Base-by-base conservation (phyloP, 495 filamentous ascomycete species). In the Cudoniella acicularis region DNA sequence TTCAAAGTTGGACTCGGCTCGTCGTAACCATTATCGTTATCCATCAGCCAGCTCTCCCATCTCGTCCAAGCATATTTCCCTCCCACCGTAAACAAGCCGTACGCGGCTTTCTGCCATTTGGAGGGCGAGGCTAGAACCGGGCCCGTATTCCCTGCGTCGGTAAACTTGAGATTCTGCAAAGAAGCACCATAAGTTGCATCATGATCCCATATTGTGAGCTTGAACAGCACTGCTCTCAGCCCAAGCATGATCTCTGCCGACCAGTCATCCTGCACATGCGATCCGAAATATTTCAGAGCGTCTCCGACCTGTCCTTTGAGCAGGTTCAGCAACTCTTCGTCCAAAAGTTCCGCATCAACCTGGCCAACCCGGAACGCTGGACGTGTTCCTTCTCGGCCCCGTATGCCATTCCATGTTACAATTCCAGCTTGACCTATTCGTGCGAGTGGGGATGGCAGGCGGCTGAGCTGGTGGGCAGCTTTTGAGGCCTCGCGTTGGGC, bases 121-220 rank as follows among this genome's bases (percentile, higher is more conserved):
- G 84, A 87, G 1, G 83, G 83, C 9, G 83, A 71, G 10, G 81
- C 78, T 57, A 86, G 71, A 1, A 86, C 80, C 0, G 82, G 75
- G 1, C 84, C 82, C 36, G 73, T 77, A 51, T 80, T 79, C 56
- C 94, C 82, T 41, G 91, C 92, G 68, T 98, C 94, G 21, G 87
- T 87, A 67, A 95, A 97, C 64, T 85, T 84, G 9, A 98, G 82
- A 57, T 94, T 94, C 67, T 98, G 94, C 25, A 99, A 75, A 2
- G 89, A 86, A 16, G 95, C 95, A 56, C 94, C 94, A 69, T 99
- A 99, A 0, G 89, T 92, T 18, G 95, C 88, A 73, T 96, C 81
- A 69, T 96, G 89, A 69, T 98, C 92, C 94, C 94, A 99, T 51
- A 98, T 89, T 1, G 88, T 88, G 59, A 99, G 80, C 70, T 98